Base-by-base conservation (phyloP, 2,329 filamentous ascomycete genomes). In the Metarhizium sp. region DNA sequence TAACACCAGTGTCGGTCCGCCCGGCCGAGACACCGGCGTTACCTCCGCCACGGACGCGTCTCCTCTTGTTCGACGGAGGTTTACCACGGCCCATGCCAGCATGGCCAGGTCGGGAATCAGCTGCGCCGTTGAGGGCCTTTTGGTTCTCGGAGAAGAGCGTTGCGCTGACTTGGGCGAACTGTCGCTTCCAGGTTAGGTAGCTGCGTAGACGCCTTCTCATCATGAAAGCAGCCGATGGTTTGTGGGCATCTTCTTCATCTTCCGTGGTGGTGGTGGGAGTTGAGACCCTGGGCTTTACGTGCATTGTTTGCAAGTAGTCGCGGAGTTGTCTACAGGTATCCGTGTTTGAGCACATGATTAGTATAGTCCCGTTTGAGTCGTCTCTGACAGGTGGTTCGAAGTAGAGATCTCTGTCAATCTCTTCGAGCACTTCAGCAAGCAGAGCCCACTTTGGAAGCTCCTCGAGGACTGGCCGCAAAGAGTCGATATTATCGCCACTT, bases 291-390 rank as follows among this genome's bases (percentile, higher is more conserved):
- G 84, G 78, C 54, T 81, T 83, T 32, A 92, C 79, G 65, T 95
- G 84, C 90, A 96, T 96, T 6, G 84, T 91, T 67, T 95, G 88
- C 20, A 99, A 74, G 67, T 92, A 97, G 67, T 97, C 92, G 60
- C 90, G 84, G 46, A 99, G 76, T 64, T 99, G 94, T 14, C 87
- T 82, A 65, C 90, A 95, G 8, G 90, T 95, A 55, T 85, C 84
- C 55, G 88, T 84, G 64, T 95, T 92, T 30, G 87, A 86, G 66
- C 92, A 97, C 94, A 99, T 97, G 67, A 99, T 90, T 38, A 99
- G 75, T 51, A 96, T 90, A 2, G 89, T 90, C n/a, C 89, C 88
- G 66, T 91, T 95, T 0, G 91, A 95, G 63, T 91, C 89, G 67
- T 94, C 90, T 55, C 82, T 78, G n/a, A 78, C 73, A 8, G 78